Evolutionary conservation across 2,329 filamentous ascomycete species (phyloP).

Genomic region (Hortaea werneckii): DNA sequence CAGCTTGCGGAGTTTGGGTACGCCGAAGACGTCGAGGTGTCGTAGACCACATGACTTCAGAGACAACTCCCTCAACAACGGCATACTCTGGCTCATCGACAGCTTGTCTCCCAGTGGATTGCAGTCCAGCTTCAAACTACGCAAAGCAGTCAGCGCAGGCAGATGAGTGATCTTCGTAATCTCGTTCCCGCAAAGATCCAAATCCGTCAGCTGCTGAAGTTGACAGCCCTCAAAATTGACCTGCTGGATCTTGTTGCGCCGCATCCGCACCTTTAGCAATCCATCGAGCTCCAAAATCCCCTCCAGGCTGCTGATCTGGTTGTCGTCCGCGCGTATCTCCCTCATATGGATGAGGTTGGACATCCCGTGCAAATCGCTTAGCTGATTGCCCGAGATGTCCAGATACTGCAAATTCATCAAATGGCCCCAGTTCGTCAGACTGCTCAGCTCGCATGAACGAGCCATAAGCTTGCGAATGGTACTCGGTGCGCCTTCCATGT

Average conservation of each 20-base stretch:
- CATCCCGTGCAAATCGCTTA: constrained; percentile 73
- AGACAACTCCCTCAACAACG: constrained; percentile 28
- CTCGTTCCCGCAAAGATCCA: constrained; percentile 68
- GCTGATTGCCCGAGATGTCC: constrained; percentile 76
- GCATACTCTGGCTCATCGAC: constrained; percentile 6
- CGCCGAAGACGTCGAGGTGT: constrained; percentile 51
- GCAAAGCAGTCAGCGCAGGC: constrained; percentile 55
- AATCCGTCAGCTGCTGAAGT: constrained; percentile 61
- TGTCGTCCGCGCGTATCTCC: constrained; percentile 72
- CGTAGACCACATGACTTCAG: constrained; percentile 30
- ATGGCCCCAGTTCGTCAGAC: constrained; percentile 78
- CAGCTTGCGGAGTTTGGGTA: constrained; percentile 61
- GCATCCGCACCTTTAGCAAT: constrained; percentile 63
- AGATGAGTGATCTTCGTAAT: constrained; percentile 55
- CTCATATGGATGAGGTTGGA: constrained; percentile 72
- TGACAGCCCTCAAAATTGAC: constrained; percentile 63
- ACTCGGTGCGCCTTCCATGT: constrained; percentile 68
- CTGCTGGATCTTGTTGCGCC: constrained; percentile 59
- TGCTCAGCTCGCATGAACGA: constrained; percentile 66
- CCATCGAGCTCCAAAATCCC: constrained; percentile 74
- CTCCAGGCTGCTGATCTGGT: constrained; percentile 66
- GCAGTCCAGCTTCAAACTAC: constrained; percentile 57
- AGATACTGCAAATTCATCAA: constrained; percentile 85
- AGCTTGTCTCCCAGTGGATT: constrained; percentile 50
- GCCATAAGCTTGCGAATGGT: constrained; percentile 65